Evolutionary conservation across 2,329 filamentous ascomycete species (phyloP), one percentile per base, ranked within the genome.

Genomic region (Rutstroemia sp.): DNA sequence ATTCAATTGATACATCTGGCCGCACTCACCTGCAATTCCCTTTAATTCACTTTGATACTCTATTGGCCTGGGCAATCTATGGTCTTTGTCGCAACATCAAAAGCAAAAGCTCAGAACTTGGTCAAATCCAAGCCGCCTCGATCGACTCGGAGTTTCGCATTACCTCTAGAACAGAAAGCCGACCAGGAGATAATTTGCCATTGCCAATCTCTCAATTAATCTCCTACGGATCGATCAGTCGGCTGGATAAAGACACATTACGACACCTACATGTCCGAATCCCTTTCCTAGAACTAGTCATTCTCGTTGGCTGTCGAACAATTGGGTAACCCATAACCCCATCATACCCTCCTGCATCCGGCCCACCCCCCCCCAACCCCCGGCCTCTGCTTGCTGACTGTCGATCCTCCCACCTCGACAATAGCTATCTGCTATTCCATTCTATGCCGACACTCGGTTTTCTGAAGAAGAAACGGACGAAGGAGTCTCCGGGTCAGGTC

Each of bases 401-500:
- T 61, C 63, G 65, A 63, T 60, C 52, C 19, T 63, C 51, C 56
- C 53, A 49, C 61, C 62, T 65, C 63, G 66, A 66, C 58, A 49
- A 60, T 59, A 63, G 56, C 59, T 61, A 59, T 58, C 52, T 53
- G 49, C 57, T 59, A 23, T 63, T 63, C 58, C 62, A 67, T 66
- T 67, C 65, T 70, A 97, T 99, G 94, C 94, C 92, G 85, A 89
- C 83, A 74, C 83, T 96, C 79, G 90, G 90, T 74, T 91, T 96
- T 72, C 84, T 97, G 72, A 96, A 96, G 83, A 97, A 96, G 83
- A 96, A 95, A 82, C 87, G 91, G 83, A 95, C 91, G 77, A 95
- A 91, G 83, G 91, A 96, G 78, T 88, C 85, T 69, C 77, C 77
- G 69, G 80, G 79, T 71, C 88, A 85, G 66, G 10, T 16, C 16